Percentiles rank a stretch among this genome's conserved stretches.
phyloP scores from a whole-genome alignment of 495 filamentous ascomycete genomes.

The Achaetomiella virescens region DNA sequence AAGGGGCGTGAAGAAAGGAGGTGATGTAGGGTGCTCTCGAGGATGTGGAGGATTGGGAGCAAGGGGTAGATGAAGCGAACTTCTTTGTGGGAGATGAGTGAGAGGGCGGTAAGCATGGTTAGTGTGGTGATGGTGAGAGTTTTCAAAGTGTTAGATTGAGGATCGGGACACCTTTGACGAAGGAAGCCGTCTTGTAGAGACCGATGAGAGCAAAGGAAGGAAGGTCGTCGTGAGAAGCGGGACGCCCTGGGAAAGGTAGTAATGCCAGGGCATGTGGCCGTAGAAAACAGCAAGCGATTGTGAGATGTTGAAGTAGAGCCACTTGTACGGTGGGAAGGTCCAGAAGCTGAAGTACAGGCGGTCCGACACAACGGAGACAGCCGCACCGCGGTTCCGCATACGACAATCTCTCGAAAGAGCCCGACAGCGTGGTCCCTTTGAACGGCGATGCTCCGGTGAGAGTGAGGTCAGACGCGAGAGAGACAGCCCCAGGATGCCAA shows the following conservation, averaged over 20 bases:
- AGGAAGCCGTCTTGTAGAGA: constrained; percentile 46
- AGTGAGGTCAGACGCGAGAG: constrained; percentile 38
- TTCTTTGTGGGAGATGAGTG: constrained; percentile 89
- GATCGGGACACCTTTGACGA: constrained; percentile 27
- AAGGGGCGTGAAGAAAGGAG: constrained; percentile 56
- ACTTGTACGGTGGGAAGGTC: constrained; percentile 85
- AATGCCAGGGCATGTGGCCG: constrained; percentile 85
- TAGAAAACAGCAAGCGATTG: constrained; percentile 87
- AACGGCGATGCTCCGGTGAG: constrained; percentile 36
- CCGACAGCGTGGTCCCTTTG: constrained; percentile 41
- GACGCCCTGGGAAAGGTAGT: constrained; percentile 85
- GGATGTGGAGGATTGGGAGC: constrained; percentile 74
- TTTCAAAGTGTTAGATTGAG: constrained; percentile 40
- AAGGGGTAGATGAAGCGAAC: constrained; percentile 95
- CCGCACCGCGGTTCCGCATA: constrained; percentile 60
- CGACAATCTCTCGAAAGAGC: constrained; percentile 52
- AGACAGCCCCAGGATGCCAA: constrained; percentile 42
- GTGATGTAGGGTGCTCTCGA: constrained; percentile 63
- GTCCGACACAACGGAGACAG: constrained; percentile 62
- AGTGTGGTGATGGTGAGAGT: constrained; percentile 58
- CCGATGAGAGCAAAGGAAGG: constrained; percentile 69
- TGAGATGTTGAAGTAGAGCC: constrained; percentile 86
- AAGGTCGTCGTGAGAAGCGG: constrained; percentile 81
- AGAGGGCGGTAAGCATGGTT: constrained; percentile 57
- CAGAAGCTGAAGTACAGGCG: constrained; percentile 77